Conservation (phyloP, 331 rosid species). For the Malus hybrid region DNA sequence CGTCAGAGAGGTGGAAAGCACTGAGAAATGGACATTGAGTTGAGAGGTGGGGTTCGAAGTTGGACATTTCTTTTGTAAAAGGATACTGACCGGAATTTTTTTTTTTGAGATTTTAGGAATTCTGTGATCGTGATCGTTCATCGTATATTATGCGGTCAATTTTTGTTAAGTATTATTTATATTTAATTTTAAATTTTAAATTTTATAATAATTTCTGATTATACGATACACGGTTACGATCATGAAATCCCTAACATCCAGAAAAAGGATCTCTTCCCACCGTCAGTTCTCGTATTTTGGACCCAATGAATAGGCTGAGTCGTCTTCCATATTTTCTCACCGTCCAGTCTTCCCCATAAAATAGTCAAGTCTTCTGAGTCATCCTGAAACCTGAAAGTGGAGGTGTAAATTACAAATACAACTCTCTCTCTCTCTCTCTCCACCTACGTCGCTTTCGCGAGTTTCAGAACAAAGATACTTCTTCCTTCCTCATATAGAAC, state of each 20-base stretch:
- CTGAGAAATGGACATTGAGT: not conserved
- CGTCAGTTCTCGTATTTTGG: constrained; percentile 9
- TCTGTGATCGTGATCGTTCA: no score
- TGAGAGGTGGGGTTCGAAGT: not conserved
- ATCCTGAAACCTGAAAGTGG: not conserved
- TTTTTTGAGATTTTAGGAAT: no score
- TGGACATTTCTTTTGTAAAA: not conserved
- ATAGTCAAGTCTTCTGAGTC: constrained; percentile 32
- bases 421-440: not conserved
- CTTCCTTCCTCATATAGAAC: constrained; percentile 5
- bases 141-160: no score
- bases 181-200: no score
- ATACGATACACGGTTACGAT: no score
- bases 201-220: no score
- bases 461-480: not conserved
- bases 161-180: no score
- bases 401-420: not conserved
- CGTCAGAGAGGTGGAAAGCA: not conserved
- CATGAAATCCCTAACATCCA: no score
- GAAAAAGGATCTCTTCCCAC: no score
- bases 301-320: constrained; percentile 6
- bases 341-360: not conserved
- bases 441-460: not conserved
- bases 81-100: no score
- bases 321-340: not conserved